phyloP scores from a whole-genome alignment of 768 basidiomycete species.

The Coprinopsis marcescibilis region DNA sequence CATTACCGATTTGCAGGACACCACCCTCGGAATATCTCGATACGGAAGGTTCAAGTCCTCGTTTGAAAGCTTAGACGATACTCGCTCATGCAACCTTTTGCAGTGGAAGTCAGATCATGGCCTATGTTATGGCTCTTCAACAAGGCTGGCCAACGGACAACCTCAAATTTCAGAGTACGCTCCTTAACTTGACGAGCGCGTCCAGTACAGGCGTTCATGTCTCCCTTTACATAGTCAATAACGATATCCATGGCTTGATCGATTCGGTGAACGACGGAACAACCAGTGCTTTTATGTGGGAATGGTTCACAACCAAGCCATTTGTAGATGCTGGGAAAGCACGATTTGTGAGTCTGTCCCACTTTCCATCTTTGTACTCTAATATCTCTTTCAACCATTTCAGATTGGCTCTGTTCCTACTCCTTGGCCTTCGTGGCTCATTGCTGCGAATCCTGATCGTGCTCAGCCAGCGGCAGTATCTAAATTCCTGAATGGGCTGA shows the following conservation, averaged over 20 bases:
- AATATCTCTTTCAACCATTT: background rate
- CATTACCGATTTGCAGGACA: conserved; percentile 71
- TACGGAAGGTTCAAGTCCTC: conserved; percentile 57
- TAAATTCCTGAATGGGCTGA: conserved; percentile 59
- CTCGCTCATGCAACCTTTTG: too few species aligned
- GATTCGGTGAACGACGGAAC: conserved; percentile 83
- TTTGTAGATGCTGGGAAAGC: conserved; percentile 74
- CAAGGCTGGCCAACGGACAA: conserved; percentile 69
- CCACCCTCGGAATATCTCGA: conserved; percentile 85
- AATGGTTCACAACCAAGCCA: conserved; percentile 78
- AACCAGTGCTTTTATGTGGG: conserved; percentile 93
- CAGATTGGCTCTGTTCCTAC: conserved; percentile 85
- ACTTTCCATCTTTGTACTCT: background rate
- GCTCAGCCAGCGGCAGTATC: conserved; percentile 44
- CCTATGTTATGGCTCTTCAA: conserved; percentile 87
- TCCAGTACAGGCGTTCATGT: too few species aligned
- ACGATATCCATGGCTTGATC: conserved; percentile 76
- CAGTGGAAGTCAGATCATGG: conserved; percentile 92
- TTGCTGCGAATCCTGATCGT: conserved; percentile 77
- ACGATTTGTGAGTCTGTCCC: conserved; percentile 61
- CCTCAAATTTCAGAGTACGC: conserved; percentile 65
- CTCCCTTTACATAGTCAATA: conserved; percentile 49
- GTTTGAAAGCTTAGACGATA: background rate
- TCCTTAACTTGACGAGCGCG: background rate
- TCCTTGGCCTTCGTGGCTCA: conserved; percentile 96